Conservation (phyloP, 2,329 filamentous ascomycete genomes). For the Fusarium zealandicum region DNA sequence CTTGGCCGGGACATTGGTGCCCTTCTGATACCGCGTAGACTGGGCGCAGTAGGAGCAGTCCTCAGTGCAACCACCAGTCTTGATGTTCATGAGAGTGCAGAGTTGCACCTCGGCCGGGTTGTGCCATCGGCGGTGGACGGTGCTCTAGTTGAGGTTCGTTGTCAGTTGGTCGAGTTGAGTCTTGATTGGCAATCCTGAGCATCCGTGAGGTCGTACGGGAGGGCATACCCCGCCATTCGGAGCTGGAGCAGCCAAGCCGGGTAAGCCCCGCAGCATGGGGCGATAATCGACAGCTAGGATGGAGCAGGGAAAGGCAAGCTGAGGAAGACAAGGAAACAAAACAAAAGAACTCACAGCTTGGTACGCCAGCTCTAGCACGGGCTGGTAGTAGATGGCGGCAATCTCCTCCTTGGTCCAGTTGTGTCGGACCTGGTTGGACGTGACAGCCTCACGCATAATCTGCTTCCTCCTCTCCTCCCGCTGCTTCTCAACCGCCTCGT, state of each 20-base stretch:
- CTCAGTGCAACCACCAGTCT: constrained; percentile 89
- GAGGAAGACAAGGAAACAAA: not conserved
- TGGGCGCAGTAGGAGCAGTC: constrained; percentile 95
- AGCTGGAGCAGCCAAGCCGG: not conserved
- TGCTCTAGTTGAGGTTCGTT: constrained; percentile 59
- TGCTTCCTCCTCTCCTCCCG: constrained; percentile 39
- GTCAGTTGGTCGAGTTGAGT: constrained; percentile 23
- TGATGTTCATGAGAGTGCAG: constrained; percentile 97
- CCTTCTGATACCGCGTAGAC: constrained; percentile 79
- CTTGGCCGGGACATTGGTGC: constrained; percentile 79
- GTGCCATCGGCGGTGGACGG: constrained; percentile 85
- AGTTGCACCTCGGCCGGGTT: constrained; percentile 84
- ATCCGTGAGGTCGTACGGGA: constrained; percentile 11
- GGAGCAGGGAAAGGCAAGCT: not conserved
- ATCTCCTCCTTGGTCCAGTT: constrained; percentile 87
- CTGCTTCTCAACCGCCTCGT: constrained; percentile 36
- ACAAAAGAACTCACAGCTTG: constrained; percentile 66
- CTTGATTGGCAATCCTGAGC: not conserved
- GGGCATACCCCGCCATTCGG: not conserved
- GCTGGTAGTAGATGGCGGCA: constrained; percentile 79
- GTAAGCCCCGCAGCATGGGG: not conserved
- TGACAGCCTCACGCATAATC: constrained; percentile 61
- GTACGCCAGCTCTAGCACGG: constrained; percentile 79
- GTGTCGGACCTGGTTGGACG: constrained; percentile 67
- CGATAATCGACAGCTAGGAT: not conserved